Base-by-base conservation (phyloP, 1,284 basidiomycete species). In the Sanguinoderma infundibulare region DNA sequence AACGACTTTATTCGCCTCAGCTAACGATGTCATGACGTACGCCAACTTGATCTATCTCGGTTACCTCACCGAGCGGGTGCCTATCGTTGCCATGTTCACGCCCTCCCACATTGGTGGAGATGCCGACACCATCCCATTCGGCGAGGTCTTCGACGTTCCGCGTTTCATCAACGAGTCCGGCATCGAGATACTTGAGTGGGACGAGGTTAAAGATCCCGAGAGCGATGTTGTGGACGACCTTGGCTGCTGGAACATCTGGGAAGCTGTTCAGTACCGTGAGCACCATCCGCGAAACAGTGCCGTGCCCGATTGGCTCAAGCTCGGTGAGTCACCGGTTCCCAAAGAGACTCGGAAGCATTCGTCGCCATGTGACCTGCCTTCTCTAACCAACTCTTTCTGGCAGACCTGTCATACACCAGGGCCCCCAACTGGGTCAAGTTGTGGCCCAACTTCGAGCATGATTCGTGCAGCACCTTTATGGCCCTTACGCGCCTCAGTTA, bases 11-110 rank as follows among this genome's bases (percentile, higher is more conserved):
- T 24, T 59, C 55, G 44, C 59, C 55, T 28, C 67, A 89, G 87
- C 86, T 3, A 89, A 89, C 78, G 87, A 89, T 75, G 85, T 90
- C 20, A 86, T 89, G 80, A 84, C 86, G 61, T 87, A 89, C 82
- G 83, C 83, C 53, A 90, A 91, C 69, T 77, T 91, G 57, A 79
- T 91, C 46, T 90, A 91, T 70, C 79, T 92, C 26, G 87, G 79
- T 24, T 60, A 83, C 42, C 78, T 91, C 57, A 88, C 88, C 2
- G 81, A 84, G 55, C 86, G 88, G 42, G 81, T 89, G 35, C 85
- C 89, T 7, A 80, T 92, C 61, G 67, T 92, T 9, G 81, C 84
- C 8, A 81, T 82, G 69, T 91, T 90, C 69, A 83, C 79, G 0
- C 89, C 89, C 3, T 85, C 86, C 6, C 89, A 92, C 68, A 81